phyloP scores from a whole-genome alignment of 345 rosid species.

The Combretum micranthum region DNA sequence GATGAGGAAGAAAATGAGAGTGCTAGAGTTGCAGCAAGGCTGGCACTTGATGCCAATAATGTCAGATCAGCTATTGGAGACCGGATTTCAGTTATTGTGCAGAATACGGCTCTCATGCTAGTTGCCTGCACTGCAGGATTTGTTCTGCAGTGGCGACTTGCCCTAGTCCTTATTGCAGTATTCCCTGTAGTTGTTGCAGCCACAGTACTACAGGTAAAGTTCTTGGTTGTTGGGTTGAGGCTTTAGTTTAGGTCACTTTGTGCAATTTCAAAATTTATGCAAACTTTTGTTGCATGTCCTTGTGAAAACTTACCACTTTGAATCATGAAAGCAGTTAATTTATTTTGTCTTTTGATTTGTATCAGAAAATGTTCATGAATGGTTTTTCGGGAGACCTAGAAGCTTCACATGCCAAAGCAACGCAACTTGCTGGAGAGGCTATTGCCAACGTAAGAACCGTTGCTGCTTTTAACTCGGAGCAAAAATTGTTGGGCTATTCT shows the following conservation, averaged over 20 bases:
- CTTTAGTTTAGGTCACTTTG: not conserved
- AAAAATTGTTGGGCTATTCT: conserved; percentile 77
- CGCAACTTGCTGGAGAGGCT: conserved; percentile 96
- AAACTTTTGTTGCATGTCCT: not conserved
- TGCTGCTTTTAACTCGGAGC: conserved; percentile 95
- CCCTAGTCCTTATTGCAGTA: conserved; percentile 87
- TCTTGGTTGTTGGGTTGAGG: not conserved
- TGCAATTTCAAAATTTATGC: not conserved
- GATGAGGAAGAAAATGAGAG: conserved; percentile 98
- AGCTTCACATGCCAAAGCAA: conserved; percentile 87
- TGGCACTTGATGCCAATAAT: conserved; percentile 94
- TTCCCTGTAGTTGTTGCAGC: conserved; percentile 99
- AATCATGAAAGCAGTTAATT: not conserved
- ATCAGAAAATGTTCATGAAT: conserved; percentile 96
- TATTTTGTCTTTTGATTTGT: conserved; percentile 9
- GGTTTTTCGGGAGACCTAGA: conserved; percentile 97
- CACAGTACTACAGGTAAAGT: conserved; percentile 83
- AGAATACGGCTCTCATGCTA: conserved; percentile 88
- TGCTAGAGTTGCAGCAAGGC: conserved; percentile 79
- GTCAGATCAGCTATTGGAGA: conserved; percentile 98
- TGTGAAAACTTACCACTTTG: not conserved
- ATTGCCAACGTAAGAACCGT: conserved; percentile 93
- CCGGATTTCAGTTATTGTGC: conserved; percentile 89
- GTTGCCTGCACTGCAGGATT: conserved; percentile 98
- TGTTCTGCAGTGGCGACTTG: conserved; percentile 97